These are phyloP conservation scores for Quercus tomentella DNA, from an alignment of 331 rosid genomes.

Conservation along the genomic window DNA sequence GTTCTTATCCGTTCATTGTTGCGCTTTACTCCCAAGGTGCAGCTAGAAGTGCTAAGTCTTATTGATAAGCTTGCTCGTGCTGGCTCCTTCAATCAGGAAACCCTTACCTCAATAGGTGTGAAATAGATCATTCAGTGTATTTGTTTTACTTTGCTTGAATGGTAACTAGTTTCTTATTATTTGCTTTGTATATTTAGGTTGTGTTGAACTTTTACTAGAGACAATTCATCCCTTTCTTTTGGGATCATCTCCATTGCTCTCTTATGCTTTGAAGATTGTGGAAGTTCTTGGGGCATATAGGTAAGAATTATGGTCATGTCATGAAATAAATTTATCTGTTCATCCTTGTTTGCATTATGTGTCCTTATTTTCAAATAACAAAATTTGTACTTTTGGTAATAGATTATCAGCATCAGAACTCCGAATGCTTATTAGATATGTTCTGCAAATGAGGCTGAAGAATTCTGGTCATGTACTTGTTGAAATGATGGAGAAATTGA, in stretches of 20 bases:
- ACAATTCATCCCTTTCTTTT: constrained; percentile 84
- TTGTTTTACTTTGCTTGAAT: constrained; percentile 5
- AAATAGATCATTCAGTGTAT: constrained; percentile 11
- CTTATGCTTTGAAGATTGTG: constrained; percentile 79
- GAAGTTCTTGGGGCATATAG: constrained; percentile 97
- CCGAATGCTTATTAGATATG: constrained; percentile 69
- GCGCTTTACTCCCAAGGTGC: constrained; percentile 86
- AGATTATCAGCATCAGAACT: constrained; percentile 89
- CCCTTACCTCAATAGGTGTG: constrained; percentile 86
- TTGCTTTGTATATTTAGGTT: constrained; percentile 50
- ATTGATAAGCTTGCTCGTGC: constrained; percentile 82
- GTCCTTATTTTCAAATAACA: constrained; percentile 21
- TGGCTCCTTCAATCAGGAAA: constrained; percentile 89
- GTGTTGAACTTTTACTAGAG: constrained; percentile 91
- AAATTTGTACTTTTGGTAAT: constrained; percentile 32
- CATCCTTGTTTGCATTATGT: background rate
- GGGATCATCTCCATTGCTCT: constrained; percentile 83
- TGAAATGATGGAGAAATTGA: constrained; percentile 88
- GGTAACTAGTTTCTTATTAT: constrained; percentile 8
- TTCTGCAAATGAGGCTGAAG: constrained; percentile 76
- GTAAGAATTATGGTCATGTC: constrained; percentile 32
- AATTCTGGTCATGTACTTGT: constrained; percentile 74
- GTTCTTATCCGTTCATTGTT: constrained; percentile 78
- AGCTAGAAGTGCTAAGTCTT: constrained; percentile 69
- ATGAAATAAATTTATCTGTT: constrained; percentile 18